Evolutionary conservation across 78 protist species (phyloP).

Genomic region (Dictyostelium citrinum): DNA sequence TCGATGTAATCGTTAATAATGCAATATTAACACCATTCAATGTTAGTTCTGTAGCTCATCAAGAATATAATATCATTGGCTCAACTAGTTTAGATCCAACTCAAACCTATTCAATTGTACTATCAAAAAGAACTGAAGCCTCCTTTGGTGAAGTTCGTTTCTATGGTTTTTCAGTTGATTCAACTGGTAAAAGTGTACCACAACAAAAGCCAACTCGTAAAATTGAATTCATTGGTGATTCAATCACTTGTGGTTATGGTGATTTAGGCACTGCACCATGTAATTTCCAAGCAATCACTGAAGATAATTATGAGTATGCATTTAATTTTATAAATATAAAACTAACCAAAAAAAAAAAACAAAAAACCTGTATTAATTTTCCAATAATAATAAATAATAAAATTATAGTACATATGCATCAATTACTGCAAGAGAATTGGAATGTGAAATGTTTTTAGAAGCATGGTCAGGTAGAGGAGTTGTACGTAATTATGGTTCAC

Average conservation of each 20-base stretch:
- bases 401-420: constrained; percentile 14
- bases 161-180: constrained; percentile 16
- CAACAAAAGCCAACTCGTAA: neutral
- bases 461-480: constrained; percentile 68
- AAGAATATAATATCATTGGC: neutral
- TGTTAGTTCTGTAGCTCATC: neutral
- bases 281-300: constrained; percentile 1
- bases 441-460: constrained; percentile 10
- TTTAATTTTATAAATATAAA: no score
- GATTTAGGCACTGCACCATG: constrained; percentile 38
- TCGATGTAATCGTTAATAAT: neutral
- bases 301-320: constrained; percentile 20
- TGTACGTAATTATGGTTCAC: constrained; percentile 32
- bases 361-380: no score
- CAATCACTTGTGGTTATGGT: constrained; percentile 74
- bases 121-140: neutral
- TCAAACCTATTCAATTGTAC: neutral
- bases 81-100: neutral
- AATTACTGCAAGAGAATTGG: constrained; percentile 13
- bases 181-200: neutral
- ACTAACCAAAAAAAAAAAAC: no score
- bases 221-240: constrained; percentile 76
- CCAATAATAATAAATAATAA: no score
- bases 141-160: neutral
- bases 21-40: neutral